These are phyloP conservation scores for Solanum etuberosum DNA, from an alignment of 257 asterid species.

Conservation along the genomic window DNA sequence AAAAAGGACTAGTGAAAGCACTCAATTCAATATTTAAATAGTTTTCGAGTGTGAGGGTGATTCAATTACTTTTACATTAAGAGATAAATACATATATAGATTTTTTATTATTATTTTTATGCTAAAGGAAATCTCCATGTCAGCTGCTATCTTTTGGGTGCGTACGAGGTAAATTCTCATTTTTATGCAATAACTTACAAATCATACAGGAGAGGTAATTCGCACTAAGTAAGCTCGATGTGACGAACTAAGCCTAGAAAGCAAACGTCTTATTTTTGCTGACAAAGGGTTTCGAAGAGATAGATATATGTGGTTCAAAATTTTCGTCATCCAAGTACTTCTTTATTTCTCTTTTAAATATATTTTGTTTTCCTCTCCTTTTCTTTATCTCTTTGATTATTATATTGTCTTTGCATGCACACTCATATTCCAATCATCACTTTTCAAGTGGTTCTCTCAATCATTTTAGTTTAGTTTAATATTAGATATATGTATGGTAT, in stretches of 20 bases:
- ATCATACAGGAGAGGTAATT: fast-evolving
- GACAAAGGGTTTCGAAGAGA: too few species aligned
- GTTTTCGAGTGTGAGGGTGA: background rate
- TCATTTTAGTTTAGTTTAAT: background rate
- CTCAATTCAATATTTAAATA: background rate
- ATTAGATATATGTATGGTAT: background rate
- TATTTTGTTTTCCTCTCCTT: background rate
- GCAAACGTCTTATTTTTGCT: fast-evolving
- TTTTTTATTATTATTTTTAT: too few species aligned
- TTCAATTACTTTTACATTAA: background rate
- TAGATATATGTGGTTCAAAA: background rate
- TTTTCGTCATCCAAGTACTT: background rate
- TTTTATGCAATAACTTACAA: too few species aligned
- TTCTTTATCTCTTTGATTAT: background rate
- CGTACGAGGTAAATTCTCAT: too few species aligned
- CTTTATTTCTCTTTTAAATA: background rate
- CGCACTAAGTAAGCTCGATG: background rate
- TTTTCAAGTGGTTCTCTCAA: background rate
- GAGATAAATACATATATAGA: background rate
- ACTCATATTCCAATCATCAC: background rate
- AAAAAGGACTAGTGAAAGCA: background rate
- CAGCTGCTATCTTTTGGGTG: too few species aligned
- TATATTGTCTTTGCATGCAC: background rate
- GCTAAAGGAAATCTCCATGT: too few species aligned
- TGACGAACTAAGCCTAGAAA: fast-evolving